Conservation (phyloP, 2,329 filamentous ascomycete genomes). For the Escovopsis sp. region DNA sequence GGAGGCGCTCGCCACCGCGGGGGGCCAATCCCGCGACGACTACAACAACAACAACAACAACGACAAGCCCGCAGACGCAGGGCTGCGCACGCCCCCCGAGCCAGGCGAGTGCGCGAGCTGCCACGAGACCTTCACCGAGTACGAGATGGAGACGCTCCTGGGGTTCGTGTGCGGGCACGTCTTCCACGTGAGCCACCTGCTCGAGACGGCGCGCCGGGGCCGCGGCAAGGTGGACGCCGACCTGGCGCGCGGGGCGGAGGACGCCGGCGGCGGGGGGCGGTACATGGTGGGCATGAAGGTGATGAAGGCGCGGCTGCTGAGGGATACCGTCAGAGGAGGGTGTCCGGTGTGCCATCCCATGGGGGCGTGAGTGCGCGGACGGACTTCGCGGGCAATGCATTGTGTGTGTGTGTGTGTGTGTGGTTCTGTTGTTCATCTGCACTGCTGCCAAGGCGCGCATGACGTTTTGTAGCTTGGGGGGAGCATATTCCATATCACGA, state of each 20-base stretch:
- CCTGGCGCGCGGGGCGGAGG: constrained; percentile 26
- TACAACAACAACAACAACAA: too few species aligned
- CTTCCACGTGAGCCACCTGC: constrained; percentile 60
- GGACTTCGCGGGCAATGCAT: too few species aligned
- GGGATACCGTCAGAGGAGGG: constrained; percentile 50
- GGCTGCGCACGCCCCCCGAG: constrained; percentile 18
- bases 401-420: too few species aligned
- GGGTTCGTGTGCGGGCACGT: constrained; percentile 74
- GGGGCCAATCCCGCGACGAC: too few species aligned
- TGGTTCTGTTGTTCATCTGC: too few species aligned
- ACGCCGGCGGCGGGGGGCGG: constrained; percentile 24
- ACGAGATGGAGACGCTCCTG: constrained; percentile 56
- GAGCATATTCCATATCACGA: too few species aligned
- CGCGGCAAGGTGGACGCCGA: constrained; percentile 32
- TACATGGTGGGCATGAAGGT: constrained; percentile 74
- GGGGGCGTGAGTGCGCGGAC: constrained; percentile 3
- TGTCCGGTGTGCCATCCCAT: constrained; percentile 41
- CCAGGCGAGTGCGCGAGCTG: constrained; percentile 47
- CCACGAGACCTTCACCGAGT: constrained; percentile 38
- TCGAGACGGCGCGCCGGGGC: constrained; percentile 35
- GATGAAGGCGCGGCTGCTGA: constrained; percentile 64
- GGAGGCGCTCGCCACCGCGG: constrained; percentile 24
- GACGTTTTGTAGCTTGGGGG: too few species aligned
- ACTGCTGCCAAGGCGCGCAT: too few species aligned
- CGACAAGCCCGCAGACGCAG: constrained; percentile 9